Percentiles rank a stretch among this genome's conserved stretches.
These are phyloP conservation scores for Mycena latifolia DNA, from an alignment of 768 basidiomycete species.

Conservation along the genomic window DNA sequence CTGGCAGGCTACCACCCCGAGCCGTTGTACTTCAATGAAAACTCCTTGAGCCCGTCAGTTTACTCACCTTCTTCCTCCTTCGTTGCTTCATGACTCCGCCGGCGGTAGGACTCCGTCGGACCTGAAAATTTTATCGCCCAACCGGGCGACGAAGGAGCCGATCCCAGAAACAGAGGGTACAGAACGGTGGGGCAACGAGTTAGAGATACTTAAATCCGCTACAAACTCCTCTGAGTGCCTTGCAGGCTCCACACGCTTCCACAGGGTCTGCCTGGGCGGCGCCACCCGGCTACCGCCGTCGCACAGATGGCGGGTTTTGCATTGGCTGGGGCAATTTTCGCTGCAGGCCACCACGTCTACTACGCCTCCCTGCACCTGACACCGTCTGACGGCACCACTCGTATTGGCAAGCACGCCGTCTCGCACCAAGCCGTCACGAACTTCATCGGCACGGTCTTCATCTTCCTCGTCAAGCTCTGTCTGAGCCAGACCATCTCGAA, in stretches of 20 bases:
- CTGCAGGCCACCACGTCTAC: constrained; percentile 9
- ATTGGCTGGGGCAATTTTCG: constrained; percentile 8
- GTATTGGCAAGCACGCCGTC: background rate
- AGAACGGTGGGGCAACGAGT: background rate
- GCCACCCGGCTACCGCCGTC: constrained; percentile 2
- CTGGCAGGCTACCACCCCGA: constrained; percentile 16
- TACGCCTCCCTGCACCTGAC: constrained; percentile 7
- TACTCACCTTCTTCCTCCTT: background rate
- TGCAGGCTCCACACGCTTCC: constrained; percentile 8
- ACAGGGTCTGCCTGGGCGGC: constrained; percentile 6
- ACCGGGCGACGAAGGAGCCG: background rate
- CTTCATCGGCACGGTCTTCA: constrained; percentile 13
- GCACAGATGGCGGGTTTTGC: constrained; percentile 17
- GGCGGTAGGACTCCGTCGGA: background rate
- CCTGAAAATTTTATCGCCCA: constrained; percentile 1
- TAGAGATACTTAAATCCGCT: background rate
- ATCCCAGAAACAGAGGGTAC: no score
- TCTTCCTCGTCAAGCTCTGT: constrained; percentile 17
- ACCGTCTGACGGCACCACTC: background rate
- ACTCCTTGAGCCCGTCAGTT: constrained; percentile 1
- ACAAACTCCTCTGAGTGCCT: background rate
- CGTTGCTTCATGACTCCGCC: no score
- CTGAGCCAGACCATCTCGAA: constrained; percentile 16
- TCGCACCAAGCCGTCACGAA: constrained; percentile 8
- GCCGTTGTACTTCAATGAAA: constrained; percentile 6